These are phyloP conservation scores for Populus trichocarpa DNA, from an alignment of 441 rosid genomes.

Conservation along the genomic window DNA sequence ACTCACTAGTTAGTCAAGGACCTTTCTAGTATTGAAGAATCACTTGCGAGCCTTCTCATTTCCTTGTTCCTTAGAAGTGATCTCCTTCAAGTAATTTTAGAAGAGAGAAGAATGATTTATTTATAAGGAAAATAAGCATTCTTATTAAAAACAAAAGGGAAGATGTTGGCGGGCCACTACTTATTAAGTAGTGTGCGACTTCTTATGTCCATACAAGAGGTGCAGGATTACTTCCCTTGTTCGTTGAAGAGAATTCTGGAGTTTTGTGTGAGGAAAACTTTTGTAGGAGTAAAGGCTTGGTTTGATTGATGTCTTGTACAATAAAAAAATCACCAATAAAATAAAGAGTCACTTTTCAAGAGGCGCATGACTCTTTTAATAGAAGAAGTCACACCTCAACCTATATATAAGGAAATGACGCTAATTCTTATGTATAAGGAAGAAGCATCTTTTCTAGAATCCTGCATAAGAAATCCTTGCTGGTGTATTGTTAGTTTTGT, in stretches of 20 bases:
- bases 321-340: not conserved
- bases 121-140: not conserved
- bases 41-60: not conserved
- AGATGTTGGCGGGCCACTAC: not conserved
- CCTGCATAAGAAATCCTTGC: not conserved
- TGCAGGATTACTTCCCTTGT: not conserved
- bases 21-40: not conserved
- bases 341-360: not conserved
- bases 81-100: not conserved
- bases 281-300: not conserved
- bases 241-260: not conserved
- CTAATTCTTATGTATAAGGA: not conserved
- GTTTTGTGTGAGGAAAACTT: not conserved
- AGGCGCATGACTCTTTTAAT: not conserved
- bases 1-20: not conserved
- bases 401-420: not conserved
- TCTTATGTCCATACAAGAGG: not conserved
- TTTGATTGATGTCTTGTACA: not conserved
- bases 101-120: not conserved
- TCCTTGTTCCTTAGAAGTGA: not conserved
- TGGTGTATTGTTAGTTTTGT: too few species aligned
- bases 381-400: not conserved
- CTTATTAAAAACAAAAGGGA: not conserved
- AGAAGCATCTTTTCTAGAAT: not conserved
- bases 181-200: not conserved